Conservation (phyloP, 1,284 basidiomycete species). For the Fomitiporia mediterranea region DNA sequence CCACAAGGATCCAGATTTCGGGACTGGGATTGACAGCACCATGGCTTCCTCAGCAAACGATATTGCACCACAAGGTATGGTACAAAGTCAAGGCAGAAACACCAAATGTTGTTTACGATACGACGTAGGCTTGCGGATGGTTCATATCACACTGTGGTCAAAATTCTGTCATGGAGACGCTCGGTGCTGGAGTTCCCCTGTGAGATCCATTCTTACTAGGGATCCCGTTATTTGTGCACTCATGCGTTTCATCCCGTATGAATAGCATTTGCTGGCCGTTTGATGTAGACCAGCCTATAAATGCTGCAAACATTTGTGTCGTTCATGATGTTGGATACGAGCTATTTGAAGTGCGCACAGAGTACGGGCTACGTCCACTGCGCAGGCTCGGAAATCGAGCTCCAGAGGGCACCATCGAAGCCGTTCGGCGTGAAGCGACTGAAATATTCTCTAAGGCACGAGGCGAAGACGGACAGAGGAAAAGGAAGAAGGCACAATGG, state of each 20-base stretch:
- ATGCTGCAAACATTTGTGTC: constrained; percentile 24
- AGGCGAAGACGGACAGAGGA: constrained; percentile 9
- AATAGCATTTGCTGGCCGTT: constrained; percentile 29
- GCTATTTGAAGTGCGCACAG: constrained; percentile 28
- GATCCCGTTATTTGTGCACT: constrained; percentile 6
- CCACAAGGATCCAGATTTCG: constrained; percentile 12
- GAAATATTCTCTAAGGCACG: neutral
- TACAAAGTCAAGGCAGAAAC: too few relatives aligned
- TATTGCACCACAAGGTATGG: constrained; percentile 19
- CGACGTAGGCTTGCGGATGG: constrained; percentile 20
- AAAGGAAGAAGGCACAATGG: constrained; percentile 10
- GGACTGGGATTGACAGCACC: constrained; percentile 14
- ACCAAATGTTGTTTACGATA: too few relatives aligned
- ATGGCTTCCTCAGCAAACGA: constrained; percentile 21
- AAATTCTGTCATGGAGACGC: constrained; percentile 21
- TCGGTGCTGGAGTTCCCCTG: constrained; percentile 20
- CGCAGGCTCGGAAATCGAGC: constrained; percentile 9
- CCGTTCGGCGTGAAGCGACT: neutral
- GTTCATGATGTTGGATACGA: constrained; percentile 27
- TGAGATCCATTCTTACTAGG: neutral
- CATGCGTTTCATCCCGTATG: neutral
- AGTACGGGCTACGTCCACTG: constrained; percentile 24
- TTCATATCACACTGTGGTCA: constrained; percentile 22
- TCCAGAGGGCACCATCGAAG: constrained; percentile 8
- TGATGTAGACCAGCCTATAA: constrained; percentile 26